Evolutionary conservation across 768 basidiomycete species (phyloP), one percentile per base, ranked within the genome.

Genomic region (Trametes cingulata): DNA sequence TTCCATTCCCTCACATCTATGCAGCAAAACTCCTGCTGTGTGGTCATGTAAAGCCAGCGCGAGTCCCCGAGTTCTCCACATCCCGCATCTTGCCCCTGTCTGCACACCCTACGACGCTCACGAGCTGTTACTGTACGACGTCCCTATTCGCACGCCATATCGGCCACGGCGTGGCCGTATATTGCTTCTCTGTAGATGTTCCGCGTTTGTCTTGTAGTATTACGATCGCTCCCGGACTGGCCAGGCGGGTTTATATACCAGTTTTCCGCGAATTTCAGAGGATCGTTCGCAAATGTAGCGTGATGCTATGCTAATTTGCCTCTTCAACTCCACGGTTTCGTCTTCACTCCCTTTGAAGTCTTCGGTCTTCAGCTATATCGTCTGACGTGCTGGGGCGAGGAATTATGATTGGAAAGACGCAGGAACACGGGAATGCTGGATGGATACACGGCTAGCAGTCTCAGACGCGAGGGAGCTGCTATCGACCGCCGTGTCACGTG

Each of bases 21-120:
- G 29, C 71, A 95, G 92, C 93, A 96, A 92, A 97, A 97, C 76
- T 90, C 91, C 24, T 98, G 95, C 77, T 97, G 95, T 71, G 80
- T 91, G 62, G 77, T 96, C 74, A 90, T 91, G 89, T 91, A 78
- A 46, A 55, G 25, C 6, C 17, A 7, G 42, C 22, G n/a, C n/a
- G n/a, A n/a, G n/a, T n/a, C n/a, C n/a, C n/a, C n/a, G n/a, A n/a
- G n/a, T n/a, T n/a, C n/a, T n/a, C n/a, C n/a, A n/a, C n/a, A n/a
- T n/a, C n/a, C n/a, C n/a, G n/a, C n/a, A n/a, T n/a, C n/a, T 22
- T 47, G 24, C 29, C 29, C 12, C 27, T 48, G 10, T 6, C 27
- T 13, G 27, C 27, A 48, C 46, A 48, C 8, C 5, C 40, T 42
- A 53, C 6, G 54, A 56, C 35, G 41, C n/a, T 47, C 45, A 47